Evolutionary conservation across 2,329 filamentous ascomycete species (phyloP).

Genomic region (Cryphonectria parasitica): DNA sequence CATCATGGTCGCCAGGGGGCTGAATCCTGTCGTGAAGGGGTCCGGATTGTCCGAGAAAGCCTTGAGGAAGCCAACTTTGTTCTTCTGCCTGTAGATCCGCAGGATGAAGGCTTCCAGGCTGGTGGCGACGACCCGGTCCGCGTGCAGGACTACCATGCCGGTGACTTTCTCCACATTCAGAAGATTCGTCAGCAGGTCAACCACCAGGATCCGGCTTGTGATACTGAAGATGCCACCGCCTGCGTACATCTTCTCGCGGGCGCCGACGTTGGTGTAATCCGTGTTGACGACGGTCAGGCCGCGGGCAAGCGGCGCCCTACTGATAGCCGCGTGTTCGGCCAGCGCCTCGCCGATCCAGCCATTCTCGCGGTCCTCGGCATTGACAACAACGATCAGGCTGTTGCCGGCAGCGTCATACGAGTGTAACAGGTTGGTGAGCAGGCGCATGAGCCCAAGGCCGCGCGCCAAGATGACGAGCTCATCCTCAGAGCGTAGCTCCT

Average conservation of each 20-base stretch:
- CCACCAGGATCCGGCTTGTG: conserved; percentile 91
- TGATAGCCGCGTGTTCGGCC: conserved; percentile 93
- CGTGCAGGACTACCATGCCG: conserved; percentile 84
- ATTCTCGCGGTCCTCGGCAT: conserved; percentile 91
- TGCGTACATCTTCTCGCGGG: conserved; percentile 88
- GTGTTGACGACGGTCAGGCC: conserved; percentile 93
- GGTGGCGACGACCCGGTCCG: conserved; percentile 83
- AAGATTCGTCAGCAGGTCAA: conserved; percentile 85
- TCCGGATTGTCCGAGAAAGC: conserved; percentile 95
- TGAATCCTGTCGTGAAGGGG: conserved; percentile 85
- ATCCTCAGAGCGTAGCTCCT: conserved; percentile 87
- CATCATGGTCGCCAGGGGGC: conserved; percentile 87
- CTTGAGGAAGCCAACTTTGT: conserved; percentile 91
- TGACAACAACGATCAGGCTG: conserved; percentile 86
- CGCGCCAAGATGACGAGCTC: conserved; percentile 90
- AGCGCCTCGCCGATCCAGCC: conserved; percentile 95
- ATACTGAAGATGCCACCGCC: conserved; percentile 92
- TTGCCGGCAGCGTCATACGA: conserved; percentile 96
- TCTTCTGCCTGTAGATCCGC: conserved; percentile 90
- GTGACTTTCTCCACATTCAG: conserved; percentile 84
- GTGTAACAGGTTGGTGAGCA: conserved; percentile 95
- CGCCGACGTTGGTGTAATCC: conserved; percentile 84
- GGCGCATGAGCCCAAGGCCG: conserved; percentile 86
- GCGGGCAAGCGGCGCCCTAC: conserved; percentile 77
- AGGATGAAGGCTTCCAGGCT: conserved; percentile 94